A percentile compares a stretch with the other conserved stretches of the same genome.
These are phyloP conservation scores for Zymoseptoria pseudotritici DNA, from an alignment of 2,329 filamentous ascomycete genomes.

Conservation along the genomic window DNA sequence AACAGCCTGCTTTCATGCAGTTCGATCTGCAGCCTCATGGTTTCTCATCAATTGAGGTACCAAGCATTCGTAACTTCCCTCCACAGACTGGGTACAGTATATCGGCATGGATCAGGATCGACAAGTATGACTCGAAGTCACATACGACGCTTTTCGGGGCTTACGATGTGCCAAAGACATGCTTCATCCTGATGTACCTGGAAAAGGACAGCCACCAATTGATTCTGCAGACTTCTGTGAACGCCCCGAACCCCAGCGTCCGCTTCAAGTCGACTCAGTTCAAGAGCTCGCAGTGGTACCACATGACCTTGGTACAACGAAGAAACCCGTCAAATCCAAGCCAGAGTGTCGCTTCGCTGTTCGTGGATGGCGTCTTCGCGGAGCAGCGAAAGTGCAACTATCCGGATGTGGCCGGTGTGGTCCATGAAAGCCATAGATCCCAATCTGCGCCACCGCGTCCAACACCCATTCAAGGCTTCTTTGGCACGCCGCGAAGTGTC, in stretches of 20 bases:
- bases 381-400: slow-evolving; percentile 89
- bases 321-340: slow-evolving; percentile 19
- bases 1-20: slow-evolving; percentile 77
- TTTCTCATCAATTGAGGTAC: slow-evolving; percentile 81
- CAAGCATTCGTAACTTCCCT: slow-evolving; percentile 79
- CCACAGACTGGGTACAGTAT: slow-evolving; percentile 83
- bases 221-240: slow-evolving; percentile 92
- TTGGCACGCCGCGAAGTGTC: slow-evolving; percentile 86
- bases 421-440: slow-evolving; percentile 7
- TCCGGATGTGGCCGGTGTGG: slow-evolving; percentile 62
- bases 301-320: slow-evolving; percentile 81
- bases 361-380: slow-evolving; percentile 86
- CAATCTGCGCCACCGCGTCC: slow-evolving; percentile 30
- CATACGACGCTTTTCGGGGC: slow-evolving; percentile 96
- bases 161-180: slow-evolving; percentile 84
- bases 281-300: slow-evolving; percentile 76
- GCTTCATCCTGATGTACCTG: slow-evolving; percentile 87
- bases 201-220: slow-evolving; percentile 91
- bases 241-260: slow-evolving; percentile 76
- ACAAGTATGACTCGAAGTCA: slow-evolving; percentile 72
- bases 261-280: slow-evolving; percentile 83
- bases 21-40: slow-evolving; percentile 88
- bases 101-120: slow-evolving; percentile 79
- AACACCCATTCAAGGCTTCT: slow-evolving; percentile 73
- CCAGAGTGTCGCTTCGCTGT: slow-evolving; percentile 59